These are phyloP conservation scores for Teunomyces aglyptinius DNA, from an alignment of 805 yeast species.

Conservation along the genomic window DNA sequence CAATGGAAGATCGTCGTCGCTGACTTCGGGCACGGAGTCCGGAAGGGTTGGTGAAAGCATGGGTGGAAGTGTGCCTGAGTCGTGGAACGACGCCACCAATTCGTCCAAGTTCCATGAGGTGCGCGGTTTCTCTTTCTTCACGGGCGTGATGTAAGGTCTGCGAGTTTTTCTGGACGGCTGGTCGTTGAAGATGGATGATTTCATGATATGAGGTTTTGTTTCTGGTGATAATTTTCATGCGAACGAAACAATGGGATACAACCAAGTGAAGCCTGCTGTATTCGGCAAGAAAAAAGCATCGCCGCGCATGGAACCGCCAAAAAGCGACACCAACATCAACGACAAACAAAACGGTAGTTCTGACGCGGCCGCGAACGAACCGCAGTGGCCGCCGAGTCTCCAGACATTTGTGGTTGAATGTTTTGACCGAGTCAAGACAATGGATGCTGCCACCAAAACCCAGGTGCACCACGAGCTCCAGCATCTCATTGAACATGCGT, in stretches of 20 bases:
- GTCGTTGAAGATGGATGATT: constrained; percentile 30
- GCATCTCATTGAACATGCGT: constrained; percentile 48
- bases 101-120: constrained; percentile 41
- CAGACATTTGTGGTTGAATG: constrained; percentile 49
- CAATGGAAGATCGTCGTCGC: constrained; percentile 28
- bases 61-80: constrained; percentile 34
- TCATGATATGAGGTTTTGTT: constrained; percentile 17
- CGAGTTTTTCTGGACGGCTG: constrained; percentile 12
- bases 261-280: constrained; percentile 22
- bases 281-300: not conserved
- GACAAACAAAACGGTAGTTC: too few relatives aligned
- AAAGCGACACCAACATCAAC: not conserved
- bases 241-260: constrained; percentile 13
- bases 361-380: too few relatives aligned
- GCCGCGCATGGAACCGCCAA: not conserved
- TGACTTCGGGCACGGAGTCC: too few relatives aligned
- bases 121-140: not conserved
- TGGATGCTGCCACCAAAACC: constrained; percentile 33
- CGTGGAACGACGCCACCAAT: constrained; percentile 31
- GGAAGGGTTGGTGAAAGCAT: constrained; percentile 42
- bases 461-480: constrained; percentile 51
- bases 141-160: constrained; percentile 15
- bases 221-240: not conserved
- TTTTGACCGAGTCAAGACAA: constrained; percentile 39
- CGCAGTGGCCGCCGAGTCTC: constrained; percentile 53